Evolutionary conservation across 768 basidiomycete genomes (phyloP), one percentile per base, ranked within the genome.

Genomic region (Lactarius quietus): DNA sequence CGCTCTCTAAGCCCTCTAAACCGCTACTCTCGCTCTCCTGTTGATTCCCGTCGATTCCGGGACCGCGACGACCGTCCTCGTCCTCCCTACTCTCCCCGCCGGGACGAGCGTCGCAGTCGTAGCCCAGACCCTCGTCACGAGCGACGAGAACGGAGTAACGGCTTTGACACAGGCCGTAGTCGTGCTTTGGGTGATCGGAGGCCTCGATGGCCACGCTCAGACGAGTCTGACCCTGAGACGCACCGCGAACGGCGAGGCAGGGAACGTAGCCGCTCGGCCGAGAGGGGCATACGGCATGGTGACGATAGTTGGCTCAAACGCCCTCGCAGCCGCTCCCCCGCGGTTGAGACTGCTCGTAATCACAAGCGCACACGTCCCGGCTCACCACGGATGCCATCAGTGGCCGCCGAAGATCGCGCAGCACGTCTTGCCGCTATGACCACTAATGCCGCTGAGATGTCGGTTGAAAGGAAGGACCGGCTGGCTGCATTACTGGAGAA

Each of bases 361-460:
- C 66, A 72, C 45, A 89, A 87, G 69, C 86, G 85, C 38, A 71
- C 80, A 23, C 84, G 85, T 60, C 76, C 77, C 48, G 82, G 79
- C 48, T 78, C 78, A 31, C 78, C 68, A 8, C 64, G 73, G 57
- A 73, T 70, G 33, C 70, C 71, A 29, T 55, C 64, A 61, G 73
- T 68, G 53, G 59, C 23, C 70, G 73, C 76, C 9, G 80, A 82
- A 1, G 89, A 88, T 33, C 88, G 95, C 38, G 87, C 87, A 3
- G 90, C 91, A 31, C 87, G 92, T n/a, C 80, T 98, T 33, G 95
- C 93, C 0, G 90, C 93, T 6, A 98, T 98, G 96, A 77, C 87
- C 28, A 76, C 82, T 2, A 85, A 88, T 64, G 96, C 96, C 1
- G 74, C 79, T n/a, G 74, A 76, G 9, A 81, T 93, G 78, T 83